Base-by-base conservation (phyloP, 306 rosid genomes). In the Castanea sativa region DNA sequence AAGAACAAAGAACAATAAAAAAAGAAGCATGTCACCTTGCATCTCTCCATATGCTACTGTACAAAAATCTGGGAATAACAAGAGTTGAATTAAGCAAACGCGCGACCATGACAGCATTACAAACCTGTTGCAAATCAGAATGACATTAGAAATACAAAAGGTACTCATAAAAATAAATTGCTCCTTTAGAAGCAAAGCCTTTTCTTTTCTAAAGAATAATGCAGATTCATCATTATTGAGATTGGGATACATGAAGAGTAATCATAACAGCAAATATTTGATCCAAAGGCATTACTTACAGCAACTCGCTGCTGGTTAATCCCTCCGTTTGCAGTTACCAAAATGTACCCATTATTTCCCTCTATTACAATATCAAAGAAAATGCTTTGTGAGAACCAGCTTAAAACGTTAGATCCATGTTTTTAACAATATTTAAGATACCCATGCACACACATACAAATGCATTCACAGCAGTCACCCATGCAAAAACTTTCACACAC, bases 281-380 rank as follows among this genome's bases (percentile, higher is more conserved):
- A 8, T 58, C 58, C 73, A 64, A 20, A 71, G 79, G 78, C 61
- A 85, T 78, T 78, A 90, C 99, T 92, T 84, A 93, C 99, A 70
- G 93, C 99, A 49, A 95, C 98, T 55, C 99, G 86, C 77, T 93
- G 99, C 84, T 95, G 99, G 86, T 95, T 95, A 83, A 93, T 91
- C 84, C 98, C 99, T 83, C 99, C 99, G 60, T 95, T 95, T 80
- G 98, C 99, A 76, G 98, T 95, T 81, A 93, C 87, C 91, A 95
- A 49, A 78, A 95, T 83, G 88, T 91, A 91, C 81, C 98, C 98
- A 84, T 90, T 91, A 25, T 80, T 90, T 73, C 98, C 94, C 82
- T 83, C 97, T 95, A 67, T 75, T 60, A 78, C 59, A 82, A 75
- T 18, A 85, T 63, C 65, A 53, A 77, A 87, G 55, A 56, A 25